These are phyloP conservation scores for Capsicum pubescens DNA, from an alignment of 257 asterid genomes.

Conservation along the genomic window DNA sequence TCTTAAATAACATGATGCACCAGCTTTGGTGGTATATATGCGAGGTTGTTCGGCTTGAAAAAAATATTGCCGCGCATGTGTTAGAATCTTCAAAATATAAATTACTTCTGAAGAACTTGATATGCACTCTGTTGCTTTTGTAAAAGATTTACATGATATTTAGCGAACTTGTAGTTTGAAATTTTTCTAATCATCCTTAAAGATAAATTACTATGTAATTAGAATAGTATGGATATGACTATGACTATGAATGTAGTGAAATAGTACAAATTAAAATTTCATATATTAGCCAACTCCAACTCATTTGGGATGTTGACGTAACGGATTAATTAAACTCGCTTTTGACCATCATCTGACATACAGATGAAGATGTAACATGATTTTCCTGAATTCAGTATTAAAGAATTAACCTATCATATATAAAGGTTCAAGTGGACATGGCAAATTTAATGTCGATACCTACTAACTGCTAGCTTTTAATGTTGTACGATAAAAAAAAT, in stretches of 20 bases:
- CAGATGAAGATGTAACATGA: background rate
- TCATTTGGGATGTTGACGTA: background rate
- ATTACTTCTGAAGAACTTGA: background rate
- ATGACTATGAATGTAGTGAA: background rate
- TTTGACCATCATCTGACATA: background rate
- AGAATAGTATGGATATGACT: background rate
- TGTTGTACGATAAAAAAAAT: background rate
- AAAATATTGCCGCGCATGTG: background rate
- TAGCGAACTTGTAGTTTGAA: background rate
- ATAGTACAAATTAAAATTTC: background rate
- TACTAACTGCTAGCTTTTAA: conserved; percentile 6
- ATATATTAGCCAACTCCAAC: background rate
- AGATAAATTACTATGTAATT: background rate
- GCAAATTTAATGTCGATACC: conserved; percentile 9
- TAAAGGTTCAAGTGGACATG: background rate
- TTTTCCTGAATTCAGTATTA: background rate
- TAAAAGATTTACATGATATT: background rate
- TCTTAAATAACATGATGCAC: background rate
- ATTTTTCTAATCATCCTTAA: background rate
- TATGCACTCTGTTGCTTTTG: background rate
- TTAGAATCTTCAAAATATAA: background rate
- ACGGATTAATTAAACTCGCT: background rate
- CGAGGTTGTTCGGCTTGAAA: background rate
- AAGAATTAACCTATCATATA: background rate
- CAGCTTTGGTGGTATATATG: background rate